These are phyloP conservation scores for Laetiporus sulphureus DNA, from an alignment of 1,284 basidiomycete genomes.

Conservation along the genomic window DNA sequence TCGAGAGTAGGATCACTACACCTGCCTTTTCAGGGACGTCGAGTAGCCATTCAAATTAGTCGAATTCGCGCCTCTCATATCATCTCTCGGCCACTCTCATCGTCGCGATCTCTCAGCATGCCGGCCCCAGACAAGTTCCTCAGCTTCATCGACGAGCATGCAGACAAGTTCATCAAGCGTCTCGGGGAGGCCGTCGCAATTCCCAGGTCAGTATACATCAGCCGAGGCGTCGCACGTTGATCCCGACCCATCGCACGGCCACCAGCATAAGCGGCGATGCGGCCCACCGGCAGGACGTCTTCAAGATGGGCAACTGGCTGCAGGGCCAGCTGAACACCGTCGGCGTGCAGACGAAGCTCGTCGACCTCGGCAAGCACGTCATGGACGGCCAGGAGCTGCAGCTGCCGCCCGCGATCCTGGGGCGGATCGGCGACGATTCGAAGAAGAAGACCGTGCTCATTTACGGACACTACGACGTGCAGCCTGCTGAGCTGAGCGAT, in stretches of 20 bases:
- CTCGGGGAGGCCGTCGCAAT: conserved; percentile 84
- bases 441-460: conserved; percentile 89
- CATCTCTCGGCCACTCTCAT: too few species aligned
- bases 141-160: conserved; percentile 65
- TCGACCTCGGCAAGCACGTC: conserved; percentile 76
- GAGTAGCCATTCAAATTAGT: too few species aligned
- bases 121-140: conserved; percentile 42
- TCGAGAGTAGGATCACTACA: too few species aligned
- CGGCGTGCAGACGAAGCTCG: conserved; percentile 70
- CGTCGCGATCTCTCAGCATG: too few species aligned
- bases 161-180: conserved; percentile 70
- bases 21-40: too few species aligned
- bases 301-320: conserved; percentile 81
- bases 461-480: conserved; percentile 89
- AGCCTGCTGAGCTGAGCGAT: conserved; percentile 73
- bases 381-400: conserved; percentile 76
- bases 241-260: conserved; percentile 1
- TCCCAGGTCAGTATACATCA: conserved; percentile 54
- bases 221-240: not conserved
- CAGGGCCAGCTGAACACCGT: conserved; percentile 64
- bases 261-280: conserved; percentile 65
- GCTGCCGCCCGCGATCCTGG: conserved; percentile 87
- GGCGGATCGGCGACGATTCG: conserved; percentile 76
- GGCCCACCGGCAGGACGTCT: conserved; percentile 66
- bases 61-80: too few species aligned